Conservation (phyloP, 1,284 basidiomycete genomes). For the Dichomitus squalens region DNA sequence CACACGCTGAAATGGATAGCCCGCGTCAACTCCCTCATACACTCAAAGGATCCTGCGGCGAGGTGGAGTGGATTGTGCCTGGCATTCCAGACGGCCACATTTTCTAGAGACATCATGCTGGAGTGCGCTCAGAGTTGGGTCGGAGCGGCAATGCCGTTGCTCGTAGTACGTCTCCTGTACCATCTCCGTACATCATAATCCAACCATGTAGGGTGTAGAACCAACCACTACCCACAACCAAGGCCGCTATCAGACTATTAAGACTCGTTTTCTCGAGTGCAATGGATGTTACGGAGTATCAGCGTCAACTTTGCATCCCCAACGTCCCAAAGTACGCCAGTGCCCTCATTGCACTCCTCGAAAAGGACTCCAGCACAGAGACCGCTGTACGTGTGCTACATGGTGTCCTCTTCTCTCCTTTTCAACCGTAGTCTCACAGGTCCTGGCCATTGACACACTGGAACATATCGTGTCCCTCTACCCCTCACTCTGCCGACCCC, state of each 20-base stretch:
- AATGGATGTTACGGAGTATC: slow-evolving; percentile 67
- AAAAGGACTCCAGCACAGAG: slow-evolving; percentile 51
- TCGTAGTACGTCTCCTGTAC: slow-evolving; percentile 44
- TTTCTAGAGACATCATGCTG: slow-evolving; percentile 61
- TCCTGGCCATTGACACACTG: slow-evolving; percentile 53
- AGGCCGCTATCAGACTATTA: slow-evolving; percentile 63
- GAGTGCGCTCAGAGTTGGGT: slow-evolving; percentile 76
- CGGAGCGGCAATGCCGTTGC: slow-evolving; percentile 58
- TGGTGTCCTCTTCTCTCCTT: not conserved
- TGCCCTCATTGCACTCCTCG: slow-evolving; percentile 55
- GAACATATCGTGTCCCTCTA: slow-evolving; percentile 61
- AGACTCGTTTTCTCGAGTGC: slow-evolving; percentile 59
- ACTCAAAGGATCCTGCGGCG: slow-evolving; percentile 69
- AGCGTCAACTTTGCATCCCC: slow-evolving; percentile 71
- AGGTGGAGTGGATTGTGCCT: slow-evolving; percentile 78
- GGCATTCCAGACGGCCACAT: slow-evolving; percentile 61
- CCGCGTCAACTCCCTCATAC: slow-evolving; percentile 69
- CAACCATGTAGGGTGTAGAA: slow-evolving; percentile 52
- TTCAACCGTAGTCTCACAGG: slow-evolving; percentile 38
- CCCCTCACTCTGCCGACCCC: slow-evolving; percentile 63
- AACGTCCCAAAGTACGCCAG: slow-evolving; percentile 70
- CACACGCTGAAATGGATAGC: slow-evolving; percentile 74
- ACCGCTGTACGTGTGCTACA: slow-evolving; percentile 46
- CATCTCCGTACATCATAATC: slow-evolving; percentile 19
- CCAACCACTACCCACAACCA: slow-evolving; percentile 60